Evolutionary conservation across 805 yeast genomes (phyloP).

Genomic region (Henningerozyma blattae): DNA sequence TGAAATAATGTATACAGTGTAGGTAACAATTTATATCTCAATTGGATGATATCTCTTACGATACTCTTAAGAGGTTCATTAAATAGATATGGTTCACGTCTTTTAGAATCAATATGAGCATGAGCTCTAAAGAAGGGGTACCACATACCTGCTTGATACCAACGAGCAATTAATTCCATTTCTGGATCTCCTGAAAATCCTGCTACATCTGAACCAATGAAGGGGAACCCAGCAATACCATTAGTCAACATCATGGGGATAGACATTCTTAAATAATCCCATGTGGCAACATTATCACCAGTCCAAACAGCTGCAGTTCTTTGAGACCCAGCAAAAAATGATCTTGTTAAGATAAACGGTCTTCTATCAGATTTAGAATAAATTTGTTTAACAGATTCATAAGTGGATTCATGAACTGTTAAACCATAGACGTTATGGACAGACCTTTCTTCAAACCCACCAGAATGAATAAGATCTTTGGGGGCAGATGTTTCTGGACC

Average conservation of each 20-base stretch:
- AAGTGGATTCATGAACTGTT: conserved; percentile 72
- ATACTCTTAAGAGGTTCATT: conserved; percentile 59
- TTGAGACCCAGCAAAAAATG: conserved; percentile 88
- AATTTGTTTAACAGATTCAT: conserved; percentile 47
- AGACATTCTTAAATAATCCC: conserved; percentile 76
- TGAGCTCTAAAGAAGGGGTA: conserved; percentile 96
- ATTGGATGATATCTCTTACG: conserved; percentile 56
- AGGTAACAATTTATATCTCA: conserved; percentile 72
- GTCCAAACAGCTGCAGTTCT: conserved; percentile 93
- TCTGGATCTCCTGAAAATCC: conserved; percentile 91
- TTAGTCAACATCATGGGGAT: conserved; percentile 81
- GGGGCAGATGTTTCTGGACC: conserved; percentile 94
- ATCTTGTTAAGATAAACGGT: conserved; percentile 80
- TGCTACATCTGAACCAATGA: conserved; percentile 93
- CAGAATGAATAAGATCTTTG: conserved; percentile 66
- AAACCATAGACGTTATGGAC: conserved; percentile 80
- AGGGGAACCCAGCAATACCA: conserved; percentile 79
- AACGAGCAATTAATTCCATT: conserved; percentile 67
- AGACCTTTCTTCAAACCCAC: conserved; percentile 82
- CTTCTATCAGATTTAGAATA: conserved; percentile 36
- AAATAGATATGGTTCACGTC: conserved; percentile 87
- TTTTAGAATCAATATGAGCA: conserved; percentile 85
- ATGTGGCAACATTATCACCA: conserved; percentile 88
- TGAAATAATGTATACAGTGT: conserved; percentile 69
- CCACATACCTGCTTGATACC: conserved; percentile 96